Percentiles rank a stretch among this genome's conserved stretches.
Evolutionary conservation across 2,329 filamentous ascomycete genomes (phyloP).

Genomic region (Nannizziopsis barbatae): DNA sequence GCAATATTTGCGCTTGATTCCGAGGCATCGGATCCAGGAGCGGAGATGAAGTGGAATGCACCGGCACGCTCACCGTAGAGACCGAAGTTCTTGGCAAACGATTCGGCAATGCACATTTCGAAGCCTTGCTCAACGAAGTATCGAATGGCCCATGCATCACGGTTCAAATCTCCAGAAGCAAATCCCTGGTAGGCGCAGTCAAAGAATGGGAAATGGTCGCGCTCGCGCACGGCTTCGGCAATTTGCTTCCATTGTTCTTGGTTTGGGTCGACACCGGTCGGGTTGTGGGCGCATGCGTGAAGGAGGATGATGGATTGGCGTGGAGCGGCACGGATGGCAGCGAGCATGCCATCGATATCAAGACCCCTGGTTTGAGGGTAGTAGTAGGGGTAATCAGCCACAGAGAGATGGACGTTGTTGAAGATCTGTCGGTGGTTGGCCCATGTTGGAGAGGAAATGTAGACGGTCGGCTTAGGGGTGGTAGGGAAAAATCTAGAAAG

Average conservation of each 20-base stretch:
- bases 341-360: slow-evolving; percentile 81
- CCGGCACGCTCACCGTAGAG: slow-evolving; percentile 94
- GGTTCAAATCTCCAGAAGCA: slow-evolving; percentile 74
- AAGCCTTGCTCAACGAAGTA: slow-evolving; percentile 94
- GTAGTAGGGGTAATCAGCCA: slow-evolving; percentile 89
- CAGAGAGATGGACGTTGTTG: slow-evolving; percentile 68
- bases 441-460: slow-evolving; percentile 94
- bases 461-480: slow-evolving; percentile 58
- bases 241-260: slow-evolving; percentile 90
- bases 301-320: slow-evolving; percentile 76
- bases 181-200: slow-evolving; percentile 97
- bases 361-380: slow-evolving; percentile 77
- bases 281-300: slow-evolving; percentile 95
- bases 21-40: slow-evolving; percentile 55
- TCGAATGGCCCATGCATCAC: slow-evolving; percentile 83
- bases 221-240: slow-evolving; percentile 61
- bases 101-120: slow-evolving; percentile 48
- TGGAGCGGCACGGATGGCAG: slow-evolving; percentile 57
- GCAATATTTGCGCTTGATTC: slow-evolving; percentile 55
- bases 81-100: slow-evolving; percentile 58
- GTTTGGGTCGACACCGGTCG: slow-evolving; percentile 90
- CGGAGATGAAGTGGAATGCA: slow-evolving; percentile 86
- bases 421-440: slow-evolving; percentile 99
- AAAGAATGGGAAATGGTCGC: slow-evolving; percentile 93
- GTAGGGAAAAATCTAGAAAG: slow-evolving; percentile 74